phyloP scores from a whole-genome alignment of 441 rosid genomes.

The Erodium texanum region DNA sequence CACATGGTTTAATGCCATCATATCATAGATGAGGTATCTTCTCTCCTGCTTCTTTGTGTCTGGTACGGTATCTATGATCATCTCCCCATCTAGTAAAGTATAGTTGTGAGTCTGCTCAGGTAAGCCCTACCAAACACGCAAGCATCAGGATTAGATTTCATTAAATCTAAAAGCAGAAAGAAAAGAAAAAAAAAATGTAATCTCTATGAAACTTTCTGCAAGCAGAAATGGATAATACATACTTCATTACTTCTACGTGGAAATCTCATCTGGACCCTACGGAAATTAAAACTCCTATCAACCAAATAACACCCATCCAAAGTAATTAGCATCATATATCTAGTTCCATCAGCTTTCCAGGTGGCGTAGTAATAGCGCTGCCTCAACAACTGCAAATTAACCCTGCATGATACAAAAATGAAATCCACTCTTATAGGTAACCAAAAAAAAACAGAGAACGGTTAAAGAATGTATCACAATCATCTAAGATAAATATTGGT shows the following conservation, averaged over 20 bases:
- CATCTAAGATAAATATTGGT: background rate
- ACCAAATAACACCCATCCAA: constrained; percentile 83
- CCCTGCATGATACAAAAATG: constrained; percentile 40
- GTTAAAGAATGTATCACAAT: background rate
- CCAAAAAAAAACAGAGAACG: background rate
- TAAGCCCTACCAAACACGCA: constrained; percentile 43
- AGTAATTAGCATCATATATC: constrained; percentile 94
- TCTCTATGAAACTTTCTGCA: constrained; percentile 12
- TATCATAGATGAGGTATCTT: constrained; percentile 94
- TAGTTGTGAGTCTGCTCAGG: constrained; percentile 77
- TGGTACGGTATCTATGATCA: constrained; percentile 88
- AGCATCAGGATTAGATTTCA: constrained; percentile 15
- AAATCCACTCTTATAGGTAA: constrained; percentile 8
- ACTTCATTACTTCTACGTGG: constrained; percentile 73
- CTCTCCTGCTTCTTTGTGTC: constrained; percentile 91
- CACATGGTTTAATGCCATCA: constrained; percentile 71
- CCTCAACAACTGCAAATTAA: constrained; percentile 81
- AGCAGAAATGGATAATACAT: constrained; percentile 28
- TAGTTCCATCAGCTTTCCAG: constrained; percentile 99
- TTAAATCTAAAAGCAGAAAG: constrained; percentile 8
- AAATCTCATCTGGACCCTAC: constrained; percentile 98
- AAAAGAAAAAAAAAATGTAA: background rate
- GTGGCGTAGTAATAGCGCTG: constrained; percentile 98
- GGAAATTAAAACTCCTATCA: constrained; percentile 79
- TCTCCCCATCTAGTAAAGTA: constrained; percentile 96